Evolutionary conservation across 2,329 filamentous ascomycete genomes (phyloP).

Genomic region (Graphilbum fragrans): DNA sequence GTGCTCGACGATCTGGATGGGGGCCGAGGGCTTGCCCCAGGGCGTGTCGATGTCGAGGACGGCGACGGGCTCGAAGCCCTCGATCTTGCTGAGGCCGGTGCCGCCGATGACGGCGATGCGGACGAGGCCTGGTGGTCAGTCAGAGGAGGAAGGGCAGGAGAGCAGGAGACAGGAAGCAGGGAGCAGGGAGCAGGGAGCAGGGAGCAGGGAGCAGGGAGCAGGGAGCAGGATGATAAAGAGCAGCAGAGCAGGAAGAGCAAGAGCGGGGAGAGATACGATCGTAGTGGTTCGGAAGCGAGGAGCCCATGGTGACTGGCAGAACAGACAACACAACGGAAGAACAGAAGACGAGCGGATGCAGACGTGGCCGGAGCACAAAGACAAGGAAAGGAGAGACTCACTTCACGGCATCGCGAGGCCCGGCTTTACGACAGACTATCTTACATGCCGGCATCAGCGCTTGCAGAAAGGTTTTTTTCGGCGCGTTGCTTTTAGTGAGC

Average conservation of each 20-base stretch:
- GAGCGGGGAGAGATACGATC: neutral
- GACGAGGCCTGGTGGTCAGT: conserved; percentile 42
- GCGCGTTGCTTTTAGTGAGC: too few relatives aligned
- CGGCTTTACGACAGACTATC: too few relatives aligned
- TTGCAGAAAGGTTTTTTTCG: too few relatives aligned
- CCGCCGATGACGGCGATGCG: conserved; percentile 86
- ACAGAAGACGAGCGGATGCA: too few relatives aligned
- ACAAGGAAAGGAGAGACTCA: too few relatives aligned
- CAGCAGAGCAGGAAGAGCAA: neutral
- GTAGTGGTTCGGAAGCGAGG: neutral
- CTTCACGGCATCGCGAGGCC: too few relatives aligned
- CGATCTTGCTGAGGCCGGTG: conserved; percentile 79
- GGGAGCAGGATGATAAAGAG: neutral
- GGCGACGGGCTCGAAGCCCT: conserved; percentile 76
- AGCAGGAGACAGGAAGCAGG: neutral
- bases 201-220: neutral
- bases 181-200: neutral
- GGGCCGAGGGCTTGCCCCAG: conserved; percentile 68
- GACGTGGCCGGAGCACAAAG: too few relatives aligned
- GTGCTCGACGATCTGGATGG: conserved; percentile 83
- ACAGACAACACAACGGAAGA: neutral
- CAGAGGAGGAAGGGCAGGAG: neutral
- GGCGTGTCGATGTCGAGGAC: conserved; percentile 67
- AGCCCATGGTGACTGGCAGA: neutral
- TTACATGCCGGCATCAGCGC: too few relatives aligned